phyloP scores from a whole-genome alignment of 305 asterid species.

The Coffea humblotiana region DNA sequence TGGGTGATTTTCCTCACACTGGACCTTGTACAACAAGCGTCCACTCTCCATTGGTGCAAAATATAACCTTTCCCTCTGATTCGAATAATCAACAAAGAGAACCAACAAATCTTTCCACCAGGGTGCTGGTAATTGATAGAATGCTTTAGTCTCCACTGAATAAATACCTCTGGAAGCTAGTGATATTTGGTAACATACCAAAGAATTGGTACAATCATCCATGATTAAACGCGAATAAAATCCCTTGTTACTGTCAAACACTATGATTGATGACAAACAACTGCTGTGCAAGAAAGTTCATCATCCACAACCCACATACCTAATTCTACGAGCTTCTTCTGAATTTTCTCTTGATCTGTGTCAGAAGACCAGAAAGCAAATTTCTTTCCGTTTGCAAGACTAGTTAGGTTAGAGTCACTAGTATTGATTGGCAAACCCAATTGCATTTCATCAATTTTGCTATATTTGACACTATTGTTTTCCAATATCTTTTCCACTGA shows the following conservation, averaged over 20 bases:
- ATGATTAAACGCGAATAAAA: neutral
- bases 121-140: neutral
- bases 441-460: slow-evolving; percentile 44
- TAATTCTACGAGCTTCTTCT: slow-evolving; percentile 50
- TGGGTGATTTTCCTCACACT: neutral
- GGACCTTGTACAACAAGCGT: neutral
- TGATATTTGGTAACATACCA: neutral
- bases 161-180: neutral
- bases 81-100: neutral
- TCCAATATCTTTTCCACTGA: slow-evolving; percentile 51
- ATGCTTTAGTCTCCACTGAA: neutral
- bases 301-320: slow-evolving; percentile 60
- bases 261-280: slow-evolving; percentile 67
- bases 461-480: slow-evolving; percentile 32
- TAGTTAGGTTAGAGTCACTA: slow-evolving; percentile 33
- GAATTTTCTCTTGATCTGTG: slow-evolving; percentile 36
- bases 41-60: neutral
- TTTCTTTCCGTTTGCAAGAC: slow-evolving; percentile 29
- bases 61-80: neutral
- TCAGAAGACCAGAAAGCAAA: slow-evolving; percentile 52
- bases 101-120: neutral
- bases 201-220: neutral
- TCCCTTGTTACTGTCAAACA: slow-evolving; percentile 8
- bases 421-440: slow-evolving; percentile 39
- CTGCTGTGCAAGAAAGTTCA: slow-evolving; percentile 67